phyloP scores from a whole-genome alignment of 1,284 basidiomycete genomes.

The Moniliophthora roreri region DNA sequence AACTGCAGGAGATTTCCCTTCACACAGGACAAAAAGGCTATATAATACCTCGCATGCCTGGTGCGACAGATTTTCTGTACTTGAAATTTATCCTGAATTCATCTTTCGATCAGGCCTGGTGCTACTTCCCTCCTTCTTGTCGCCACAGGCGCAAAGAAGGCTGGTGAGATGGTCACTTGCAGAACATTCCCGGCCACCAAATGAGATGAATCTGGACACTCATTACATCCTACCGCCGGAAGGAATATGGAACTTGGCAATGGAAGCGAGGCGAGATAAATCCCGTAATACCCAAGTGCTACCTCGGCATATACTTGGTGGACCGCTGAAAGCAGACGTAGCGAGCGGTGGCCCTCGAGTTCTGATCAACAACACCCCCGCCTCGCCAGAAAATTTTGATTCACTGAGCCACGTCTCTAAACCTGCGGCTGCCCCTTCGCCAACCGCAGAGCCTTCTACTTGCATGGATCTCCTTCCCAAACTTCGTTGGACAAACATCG shows the following conservation, averaged over 20 bases:
- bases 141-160: conserved; percentile 56
- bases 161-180: conserved; percentile 71
- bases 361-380: conserved; percentile 69
- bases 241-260: conserved; percentile 72
- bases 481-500: conserved; percentile 91
- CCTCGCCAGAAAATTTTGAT: conserved; percentile 47
- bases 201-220: conserved; percentile 84
- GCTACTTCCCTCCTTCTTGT: conserved; percentile 72
- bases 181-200: conserved; percentile 75
- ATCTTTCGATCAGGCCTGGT: conserved; percentile 77
- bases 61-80: conserved; percentile 35
- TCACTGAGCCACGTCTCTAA: conserved; percentile 52
- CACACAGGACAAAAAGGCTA: conserved; percentile 38
- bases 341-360: conserved; percentile 50
- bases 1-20: conserved; percentile 31
- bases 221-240: conserved; percentile 76
- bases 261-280: conserved; percentile 32
- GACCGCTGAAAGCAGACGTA: conserved; percentile 20
- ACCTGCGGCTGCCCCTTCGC: conserved; percentile 56
- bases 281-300: conserved; percentile 34
- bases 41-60: conserved; percentile 53
- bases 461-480: conserved; percentile 61
- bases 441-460: conserved; percentile 43
- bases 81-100: conserved; percentile 28
- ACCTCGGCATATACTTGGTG: conserved; percentile 30